Evolutionary conservation across 495 filamentous ascomycete genomes (phyloP).

Genomic region (Podospora fimiseda): DNA sequence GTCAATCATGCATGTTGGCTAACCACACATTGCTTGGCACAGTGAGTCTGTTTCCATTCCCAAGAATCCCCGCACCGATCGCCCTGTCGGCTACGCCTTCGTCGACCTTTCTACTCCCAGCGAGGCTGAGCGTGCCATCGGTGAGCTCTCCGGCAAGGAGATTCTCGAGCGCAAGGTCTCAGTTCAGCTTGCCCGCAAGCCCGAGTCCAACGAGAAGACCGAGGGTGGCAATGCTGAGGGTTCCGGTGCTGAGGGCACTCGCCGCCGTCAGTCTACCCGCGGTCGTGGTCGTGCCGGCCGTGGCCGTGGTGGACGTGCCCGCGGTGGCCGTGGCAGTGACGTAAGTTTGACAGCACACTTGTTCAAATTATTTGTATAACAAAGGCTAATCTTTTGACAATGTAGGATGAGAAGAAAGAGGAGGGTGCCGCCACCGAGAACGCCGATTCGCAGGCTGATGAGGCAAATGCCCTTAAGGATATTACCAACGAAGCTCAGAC

Average conservation of each 20-base stretch:
- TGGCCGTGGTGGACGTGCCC: slow-evolving; percentile 63
- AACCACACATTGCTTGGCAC: slow-evolving; percentile 12
- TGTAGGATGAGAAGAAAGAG: slow-evolving; percentile 47
- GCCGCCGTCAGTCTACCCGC: slow-evolving; percentile 69
- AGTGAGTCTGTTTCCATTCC: slow-evolving; percentile 98
- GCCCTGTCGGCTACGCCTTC: slow-evolving; percentile 97
- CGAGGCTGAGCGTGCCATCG: slow-evolving; percentile 91
- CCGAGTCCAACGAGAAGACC: slow-evolving; percentile 73
- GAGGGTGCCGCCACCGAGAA: slow-evolving; percentile 36
- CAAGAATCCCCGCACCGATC: slow-evolving; percentile 96
- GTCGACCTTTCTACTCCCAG: slow-evolving; percentile 90
- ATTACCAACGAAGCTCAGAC: slow-evolving; percentile 43
- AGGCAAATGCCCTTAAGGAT: slow-evolving; percentile 48
- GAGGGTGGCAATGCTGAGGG: slow-evolving; percentile 62
- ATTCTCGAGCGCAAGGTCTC: slow-evolving; percentile 97
- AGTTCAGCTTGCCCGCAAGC: slow-evolving; percentile 96
- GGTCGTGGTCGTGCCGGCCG: slow-evolving; percentile 67
- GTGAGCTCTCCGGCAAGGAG: slow-evolving; percentile 90
- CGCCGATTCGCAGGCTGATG: slow-evolving; percentile 35
- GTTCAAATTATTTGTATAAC: too few species aligned
- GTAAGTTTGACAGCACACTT: slow-evolving; percentile 26
- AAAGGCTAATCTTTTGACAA: too few species aligned
- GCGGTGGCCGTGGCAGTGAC: slow-evolving; percentile 71
- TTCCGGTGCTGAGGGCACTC: slow-evolving; percentile 60
- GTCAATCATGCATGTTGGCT: slow-evolving; percentile 10